Evolutionary conservation across 495 filamentous ascomycete species (phyloP), one percentile per base, ranked within the genome.

Genomic region (Chaetomium cochliodes): DNA sequence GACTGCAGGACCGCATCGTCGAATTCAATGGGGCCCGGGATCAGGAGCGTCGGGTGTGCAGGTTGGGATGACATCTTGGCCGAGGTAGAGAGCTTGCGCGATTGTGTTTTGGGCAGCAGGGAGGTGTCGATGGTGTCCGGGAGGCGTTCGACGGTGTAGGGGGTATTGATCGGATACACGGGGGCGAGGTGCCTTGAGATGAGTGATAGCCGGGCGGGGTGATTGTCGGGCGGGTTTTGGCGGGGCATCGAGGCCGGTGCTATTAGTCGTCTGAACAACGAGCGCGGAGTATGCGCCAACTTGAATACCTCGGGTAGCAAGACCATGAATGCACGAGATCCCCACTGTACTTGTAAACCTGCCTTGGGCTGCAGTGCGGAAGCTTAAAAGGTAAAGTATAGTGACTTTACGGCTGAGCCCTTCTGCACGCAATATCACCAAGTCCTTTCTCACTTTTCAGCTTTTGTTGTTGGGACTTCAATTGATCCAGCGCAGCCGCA

Each of bases 21-120:
- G 72, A 98, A 98, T 79, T 98, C 94, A 74, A 98, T 94, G 73
- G 94, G 94, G 30, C 94, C 94, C 26, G 94, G 94, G 72, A 98
- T 97, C 71, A 98, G 85, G 73, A 97, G 78, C 44, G 92, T 85
- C 63, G 91, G 85, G 75, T 97, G 92, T 58, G 85, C 80, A 50
- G 90, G 78, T 82, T 96, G 92, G 62, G 78, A 80, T 55, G 91
- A 93, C 91, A 94, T 93, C 46, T 79, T 88, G 76, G 73, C 44
- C 51, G 67, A 63, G 12, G 57, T 65, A 16, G 73, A 72, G 67
- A 76, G 62, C 56, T 46, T 72, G 70, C 79, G 77, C 23, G 51
- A 73, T 61, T 79, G 74, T 39, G 46, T 65, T 42, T 69, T 70
- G n/a, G 69, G 72, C 23, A 74, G 67, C 37, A 70, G 64, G 15